phyloP scores from a whole-genome alignment of 2,329 filamentous ascomycete species.

The Gliomastix tumulicola region DNA sequence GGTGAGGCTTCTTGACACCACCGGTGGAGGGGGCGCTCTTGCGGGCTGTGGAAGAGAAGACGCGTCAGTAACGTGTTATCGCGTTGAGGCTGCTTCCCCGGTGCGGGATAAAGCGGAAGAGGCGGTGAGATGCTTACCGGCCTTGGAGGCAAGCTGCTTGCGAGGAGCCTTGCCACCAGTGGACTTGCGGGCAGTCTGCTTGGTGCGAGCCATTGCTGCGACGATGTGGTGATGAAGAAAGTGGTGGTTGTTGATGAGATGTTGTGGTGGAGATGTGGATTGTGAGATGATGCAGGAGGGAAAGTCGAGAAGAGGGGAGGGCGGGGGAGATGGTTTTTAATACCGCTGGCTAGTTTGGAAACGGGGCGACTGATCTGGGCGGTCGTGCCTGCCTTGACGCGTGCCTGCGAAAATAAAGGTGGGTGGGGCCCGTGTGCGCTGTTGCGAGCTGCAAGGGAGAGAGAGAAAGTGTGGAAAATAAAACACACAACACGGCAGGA shows the following conservation, averaged over 20 bases:
- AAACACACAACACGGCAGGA: too few relatives aligned
- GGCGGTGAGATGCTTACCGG: conserved; percentile 41
- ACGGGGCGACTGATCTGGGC: conserved; percentile 30
- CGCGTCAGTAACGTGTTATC: too few relatives aligned
- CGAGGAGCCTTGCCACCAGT: conserved; percentile 72
- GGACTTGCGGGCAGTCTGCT: conserved; percentile 68
- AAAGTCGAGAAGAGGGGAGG: conserved; percentile 25
- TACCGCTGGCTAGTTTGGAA: conserved; percentile 20
- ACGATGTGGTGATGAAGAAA: conserved; percentile 20
- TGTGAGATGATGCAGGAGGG: conserved; percentile 29
- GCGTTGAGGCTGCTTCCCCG: conserved; percentile 6
- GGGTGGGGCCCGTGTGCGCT: too few relatives aligned
- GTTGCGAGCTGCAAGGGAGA: too few relatives aligned
- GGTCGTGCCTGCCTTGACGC: too few relatives aligned
- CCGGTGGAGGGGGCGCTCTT: conserved; percentile 97
- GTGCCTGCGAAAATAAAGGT: too few relatives aligned
- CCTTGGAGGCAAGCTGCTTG: conserved; percentile 99
- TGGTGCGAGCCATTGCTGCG: conserved; percentile 55
- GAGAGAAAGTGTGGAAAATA: too few relatives aligned
- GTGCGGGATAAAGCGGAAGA: conserved; percentile 1
- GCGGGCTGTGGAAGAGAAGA: conserved; percentile 52
- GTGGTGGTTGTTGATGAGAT: conserved; percentile 15
- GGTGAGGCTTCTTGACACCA: conserved; percentile 93
- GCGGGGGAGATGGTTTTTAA: conserved; percentile 40
- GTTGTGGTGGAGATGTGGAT: conserved; percentile 18